Base-by-base conservation (phyloP, 1,284 basidiomycete species). In the Trichosporon sp. region DNA sequence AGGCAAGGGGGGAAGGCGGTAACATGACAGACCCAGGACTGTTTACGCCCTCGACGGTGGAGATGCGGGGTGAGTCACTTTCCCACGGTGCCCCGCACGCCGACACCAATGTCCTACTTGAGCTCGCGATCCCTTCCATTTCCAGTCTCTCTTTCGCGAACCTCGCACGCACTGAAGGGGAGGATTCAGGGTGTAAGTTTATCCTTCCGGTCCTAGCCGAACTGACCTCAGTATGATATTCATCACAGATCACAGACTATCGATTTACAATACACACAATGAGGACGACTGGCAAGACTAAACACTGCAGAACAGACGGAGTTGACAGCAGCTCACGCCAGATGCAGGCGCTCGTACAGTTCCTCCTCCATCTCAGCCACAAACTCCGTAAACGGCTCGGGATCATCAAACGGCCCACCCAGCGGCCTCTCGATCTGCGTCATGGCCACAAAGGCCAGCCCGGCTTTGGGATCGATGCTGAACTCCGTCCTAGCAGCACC, bases 401-500 rank as follows among this genome's bases (percentile, higher is more conserved):
- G 43, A 1, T 3, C 10, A 26, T 31, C 54, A 11, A 12, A 31
- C 21, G 54, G 31, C 54, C 26, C 54, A 6, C 21, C 54, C 5
- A 14, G 7, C 10, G 54, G 54, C 26, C 54, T 21, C 54, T 59
- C 54, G 21, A 59, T 59, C 54, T 59, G 54, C 10, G 54, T 59
- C 54, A 59, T 59, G 26, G 54, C 54, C 2, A 14, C 54, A 4
- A 31, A 59, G 3, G 38, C 76, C 11, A 80, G 66, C 1, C 77
- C 76, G 2, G 68, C 70, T 6, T 32, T 71, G 1, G 79, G 78
- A 68, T 79, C 79, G 19, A 79, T 54, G 76, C 77, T 78, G 70
- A 72, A 77, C 66, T 73, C 43, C 0, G 78, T 79, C 56, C 74
- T 71, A 2, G 68, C 70, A 61, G 68, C 68, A n/a, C 73, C 76